Percentiles rank a stretch among this genome's conserved stretches.
These are phyloP conservation scores for Bryum argenteum DNA, from an alignment of 225 moss, liverwort and hornwort species.

Conservation along the genomic window DNA sequence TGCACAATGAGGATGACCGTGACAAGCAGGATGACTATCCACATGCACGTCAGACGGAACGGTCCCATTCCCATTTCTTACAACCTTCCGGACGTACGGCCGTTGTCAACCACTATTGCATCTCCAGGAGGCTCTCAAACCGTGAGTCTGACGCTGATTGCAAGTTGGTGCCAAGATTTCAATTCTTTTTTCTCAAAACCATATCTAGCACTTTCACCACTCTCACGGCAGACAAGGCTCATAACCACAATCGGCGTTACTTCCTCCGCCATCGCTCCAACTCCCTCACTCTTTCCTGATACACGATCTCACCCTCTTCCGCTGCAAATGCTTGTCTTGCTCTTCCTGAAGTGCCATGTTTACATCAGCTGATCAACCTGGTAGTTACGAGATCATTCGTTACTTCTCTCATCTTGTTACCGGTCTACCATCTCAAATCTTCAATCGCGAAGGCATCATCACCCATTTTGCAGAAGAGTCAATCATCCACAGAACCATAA, in stretches of 20 bases:
- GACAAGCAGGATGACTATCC: constrained; percentile 47
- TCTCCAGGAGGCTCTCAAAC: constrained; percentile 10
- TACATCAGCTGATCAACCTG: too few relatives aligned
- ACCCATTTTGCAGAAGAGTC: too few relatives aligned
- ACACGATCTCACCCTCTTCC: background rate
- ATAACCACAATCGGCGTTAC: background rate
- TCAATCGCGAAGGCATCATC: too few relatives aligned
- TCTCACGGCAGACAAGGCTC: background rate
- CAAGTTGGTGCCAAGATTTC: constrained; percentile 33
- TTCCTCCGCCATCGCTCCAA: constrained; percentile 24
- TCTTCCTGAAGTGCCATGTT: too few relatives aligned
- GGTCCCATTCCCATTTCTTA: constrained; percentile 50
- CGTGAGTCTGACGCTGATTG: constrained; percentile 1
- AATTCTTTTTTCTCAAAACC: constrained; percentile 7
- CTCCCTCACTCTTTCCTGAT: background rate
- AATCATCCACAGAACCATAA: too few relatives aligned
- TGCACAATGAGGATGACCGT: constrained; percentile 42
- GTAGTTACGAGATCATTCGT: too few relatives aligned
- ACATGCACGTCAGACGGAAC: constrained; percentile 42
- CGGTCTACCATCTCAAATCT: too few relatives aligned
- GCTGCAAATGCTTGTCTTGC: too few relatives aligned
- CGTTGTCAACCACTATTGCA: background rate
- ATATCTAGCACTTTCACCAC: background rate
- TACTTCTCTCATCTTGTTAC: too few relatives aligned
- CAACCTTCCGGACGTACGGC: background rate